These are phyloP conservation scores for Leccinellum luteum DNA, from an alignment of 768 basidiomycete genomes.

Conservation along the genomic window DNA sequence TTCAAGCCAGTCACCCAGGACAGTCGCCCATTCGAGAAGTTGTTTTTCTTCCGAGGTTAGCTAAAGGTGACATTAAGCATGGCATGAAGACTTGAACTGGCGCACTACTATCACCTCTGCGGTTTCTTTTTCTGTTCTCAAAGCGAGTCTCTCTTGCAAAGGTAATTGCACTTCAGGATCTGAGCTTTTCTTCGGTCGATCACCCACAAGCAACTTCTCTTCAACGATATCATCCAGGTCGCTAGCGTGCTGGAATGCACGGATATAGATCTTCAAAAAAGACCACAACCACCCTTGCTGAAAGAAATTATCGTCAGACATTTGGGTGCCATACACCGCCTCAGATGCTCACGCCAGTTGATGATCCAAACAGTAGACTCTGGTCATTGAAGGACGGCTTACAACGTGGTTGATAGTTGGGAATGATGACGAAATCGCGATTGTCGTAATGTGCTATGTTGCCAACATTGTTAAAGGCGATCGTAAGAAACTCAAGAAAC, in stretches of 20 bases:
- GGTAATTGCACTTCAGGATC: constrained; percentile 49
- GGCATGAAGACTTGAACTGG: not conserved
- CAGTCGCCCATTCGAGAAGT: constrained; percentile 57
- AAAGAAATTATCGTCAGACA: not conserved
- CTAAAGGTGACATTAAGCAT: constrained; percentile 35
- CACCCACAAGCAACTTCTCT: constrained; percentile 78
- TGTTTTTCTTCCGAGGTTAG: constrained; percentile 61
- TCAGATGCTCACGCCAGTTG: constrained; percentile 53
- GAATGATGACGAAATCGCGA: constrained; percentile 76
- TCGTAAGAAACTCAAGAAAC: constrained; percentile 21
- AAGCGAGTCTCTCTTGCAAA: constrained; percentile 56
- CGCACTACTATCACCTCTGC: constrained; percentile 43
- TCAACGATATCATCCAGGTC: constrained; percentile 80
- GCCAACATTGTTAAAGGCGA: constrained; percentile 4
- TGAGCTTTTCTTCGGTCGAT: constrained; percentile 65
- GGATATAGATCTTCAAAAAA: constrained; percentile 76
- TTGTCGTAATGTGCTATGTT: constrained; percentile 77
- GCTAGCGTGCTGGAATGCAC: constrained; percentile 72
- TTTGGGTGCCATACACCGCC: not conserved
- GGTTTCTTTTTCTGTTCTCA: constrained; percentile 48
- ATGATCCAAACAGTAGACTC: constrained; percentile 61
- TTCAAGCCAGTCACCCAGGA: constrained; percentile 72
- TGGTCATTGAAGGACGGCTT: constrained; percentile 58
- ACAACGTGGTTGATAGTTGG: constrained; percentile 69
- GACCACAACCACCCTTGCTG: constrained; percentile 71